Evolutionary conservation across 306 rosid species (phyloP).

Genomic region (Luffa aegyptiaca): DNA sequence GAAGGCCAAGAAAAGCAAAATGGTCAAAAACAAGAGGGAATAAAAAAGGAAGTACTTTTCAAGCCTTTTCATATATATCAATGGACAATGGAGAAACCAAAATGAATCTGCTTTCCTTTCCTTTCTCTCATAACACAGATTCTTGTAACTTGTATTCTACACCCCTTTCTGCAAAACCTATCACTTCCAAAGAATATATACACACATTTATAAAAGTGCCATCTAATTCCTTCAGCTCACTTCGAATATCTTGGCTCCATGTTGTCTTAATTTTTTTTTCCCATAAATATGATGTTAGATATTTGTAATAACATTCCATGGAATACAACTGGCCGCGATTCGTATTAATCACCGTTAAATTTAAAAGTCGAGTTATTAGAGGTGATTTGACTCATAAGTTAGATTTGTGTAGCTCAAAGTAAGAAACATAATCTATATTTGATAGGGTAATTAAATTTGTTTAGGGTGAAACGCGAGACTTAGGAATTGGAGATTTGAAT

Average conservation of each 20-base stretch:
- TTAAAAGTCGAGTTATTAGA: too few relatives aligned
- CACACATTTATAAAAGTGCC: background rate
- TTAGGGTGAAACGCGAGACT: too few relatives aligned
- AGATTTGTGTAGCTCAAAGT: too few relatives aligned
- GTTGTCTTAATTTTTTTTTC: background rate
- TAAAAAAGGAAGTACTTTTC: background rate
- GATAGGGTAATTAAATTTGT: too few relatives aligned
- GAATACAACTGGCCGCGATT: background rate
- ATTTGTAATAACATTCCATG: too few relatives aligned
- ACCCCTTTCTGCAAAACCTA: background rate
- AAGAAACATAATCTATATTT: too few relatives aligned
- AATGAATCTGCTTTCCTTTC: background rate
- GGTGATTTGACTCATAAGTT: too few relatives aligned
- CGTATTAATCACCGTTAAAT: background rate
- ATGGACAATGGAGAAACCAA: background rate
- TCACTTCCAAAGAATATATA: background rate
- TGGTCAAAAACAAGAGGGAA: background rate
- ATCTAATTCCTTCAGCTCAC: background rate
- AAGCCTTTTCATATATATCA: background rate
- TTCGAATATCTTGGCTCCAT: background rate
- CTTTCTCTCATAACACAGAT: background rate
- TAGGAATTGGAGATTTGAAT: too few relatives aligned
- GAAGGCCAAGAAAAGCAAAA: background rate
- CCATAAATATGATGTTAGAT: too few relatives aligned
- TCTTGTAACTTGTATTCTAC: background rate